Base-by-base conservation (phyloP, 2,329 filamentous ascomycete genomes). In the Setomelanomma holmii region DNA sequence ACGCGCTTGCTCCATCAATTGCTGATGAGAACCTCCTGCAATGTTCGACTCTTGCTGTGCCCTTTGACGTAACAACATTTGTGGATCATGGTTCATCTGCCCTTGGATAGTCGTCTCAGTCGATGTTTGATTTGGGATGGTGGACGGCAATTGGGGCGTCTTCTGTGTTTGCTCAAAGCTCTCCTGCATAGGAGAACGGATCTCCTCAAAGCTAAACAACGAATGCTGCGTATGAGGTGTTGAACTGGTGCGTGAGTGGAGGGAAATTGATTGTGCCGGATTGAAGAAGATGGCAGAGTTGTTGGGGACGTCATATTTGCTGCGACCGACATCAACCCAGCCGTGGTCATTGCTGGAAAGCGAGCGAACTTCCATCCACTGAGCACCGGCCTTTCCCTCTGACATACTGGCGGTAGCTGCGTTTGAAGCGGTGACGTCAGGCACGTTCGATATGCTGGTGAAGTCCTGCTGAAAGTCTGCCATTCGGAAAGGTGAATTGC, bases 281-380 rank as follows among this genome's bases (percentile, higher is more conserved):
- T 97, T 96, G 81, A 96, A 96, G 68, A 96, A 93, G 61, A 90
- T 87, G 52, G 77, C 78, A 35, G 70, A 66, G 10, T 56, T 61
- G 39, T 87, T 80, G 43, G 84, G 86, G 27, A 84, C 82, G 62
- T 93, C 89, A 62, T 89, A 86, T 33, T 86, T 87, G 53, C 87
- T 87, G 56, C 72, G 68, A 22, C 63, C 60, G 51, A 97, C 87
- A 61, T 89, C 85, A 43, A 86, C 86, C 93, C 93, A 98, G 51
- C 91, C 90, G 64, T 93, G 90, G 64, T 96, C 92, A 68, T 89
- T 90, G 60, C 84, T 84, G n/a, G 91, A 91, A 38, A 96, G 80
- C 6, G 93, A 97, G 43, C 93, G 79, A 24, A 96, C 90, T 75
- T 97, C 93, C 40, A 96, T 79, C 73, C 91, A 93, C 23, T 88